A percentile compares a stretch with the other conserved stretches of the same genome.
Conservation (phyloP, 2,329 filamentous ascomycete genomes). For the Microdochium bolleyi region DNA sequence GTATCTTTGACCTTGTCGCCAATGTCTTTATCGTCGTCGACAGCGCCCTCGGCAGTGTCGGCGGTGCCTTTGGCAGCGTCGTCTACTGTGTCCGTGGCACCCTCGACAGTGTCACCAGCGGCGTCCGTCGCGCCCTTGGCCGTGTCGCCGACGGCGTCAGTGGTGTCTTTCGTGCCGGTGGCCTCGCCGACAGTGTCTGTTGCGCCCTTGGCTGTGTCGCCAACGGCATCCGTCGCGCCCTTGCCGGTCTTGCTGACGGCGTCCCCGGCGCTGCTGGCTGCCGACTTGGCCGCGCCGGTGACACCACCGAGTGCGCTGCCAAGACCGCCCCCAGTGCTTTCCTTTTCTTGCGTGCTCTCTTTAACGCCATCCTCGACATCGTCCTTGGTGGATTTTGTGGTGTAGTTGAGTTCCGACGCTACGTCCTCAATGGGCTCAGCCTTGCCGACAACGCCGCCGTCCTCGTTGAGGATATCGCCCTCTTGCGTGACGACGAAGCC, state of each 20-base stretch:
- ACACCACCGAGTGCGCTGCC: slow-evolving; percentile 13
- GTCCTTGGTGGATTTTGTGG: slow-evolving; percentile 13
- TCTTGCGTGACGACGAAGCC: slow-evolving; percentile 26
- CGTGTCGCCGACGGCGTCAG: slow-evolving; percentile 12
- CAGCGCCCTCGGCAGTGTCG: slow-evolving; percentile 8
- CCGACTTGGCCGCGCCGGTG: slow-evolving; percentile 11
- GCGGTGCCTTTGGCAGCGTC: slow-evolving; percentile 6
- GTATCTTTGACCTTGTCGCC: slow-evolving; percentile 11
- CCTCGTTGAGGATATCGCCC: slow-evolving; percentile 21
- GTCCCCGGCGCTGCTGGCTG: slow-evolving; percentile 11
- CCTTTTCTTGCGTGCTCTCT: slow-evolving; percentile 1
- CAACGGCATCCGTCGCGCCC: slow-evolving; percentile 10
- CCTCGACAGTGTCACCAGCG: slow-evolving; percentile 6
- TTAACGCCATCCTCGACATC: slow-evolving; percentile 1
- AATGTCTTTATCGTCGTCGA: slow-evolving; percentile 12
- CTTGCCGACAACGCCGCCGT: slow-evolving; percentile 21
- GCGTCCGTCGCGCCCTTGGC: slow-evolving; percentile 9
- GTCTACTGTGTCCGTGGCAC: slow-evolving; percentile 5
- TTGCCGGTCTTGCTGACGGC: slow-evolving; percentile 13
- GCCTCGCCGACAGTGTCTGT: slow-evolving; percentile 14
- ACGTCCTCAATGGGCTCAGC: slow-evolving; percentile 23
- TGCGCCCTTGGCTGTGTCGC: slow-evolving; percentile 11
- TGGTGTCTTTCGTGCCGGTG: slow-evolving; percentile 11
- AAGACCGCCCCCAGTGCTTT: slow-evolving; percentile 6
- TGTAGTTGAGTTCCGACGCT: slow-evolving; percentile 20